phyloP scores from a whole-genome alignment of 345 rosid genomes.

The Rhizophora apiculata region DNA sequence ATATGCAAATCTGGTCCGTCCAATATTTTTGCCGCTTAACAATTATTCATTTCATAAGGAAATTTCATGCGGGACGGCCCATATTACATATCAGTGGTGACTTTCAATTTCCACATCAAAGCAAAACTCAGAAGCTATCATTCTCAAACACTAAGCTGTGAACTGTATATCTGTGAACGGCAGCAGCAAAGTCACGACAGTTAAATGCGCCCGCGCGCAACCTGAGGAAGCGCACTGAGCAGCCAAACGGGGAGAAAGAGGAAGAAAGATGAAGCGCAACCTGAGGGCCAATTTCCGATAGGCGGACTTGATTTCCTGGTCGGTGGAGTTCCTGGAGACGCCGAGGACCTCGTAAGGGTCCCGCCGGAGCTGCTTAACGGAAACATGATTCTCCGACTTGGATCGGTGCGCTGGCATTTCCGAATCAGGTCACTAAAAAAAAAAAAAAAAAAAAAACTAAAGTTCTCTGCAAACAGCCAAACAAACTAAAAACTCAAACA shows the following conservation, averaged over 20 bases:
- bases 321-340: conserved; percentile 68
- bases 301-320: conserved; percentile 90
- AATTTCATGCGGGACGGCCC: too few species aligned
- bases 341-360: conserved; percentile 93
- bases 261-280: conserved; percentile 20
- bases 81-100: too few species aligned
- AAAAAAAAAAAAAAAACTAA: neutral
- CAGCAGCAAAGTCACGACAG: too few species aligned
- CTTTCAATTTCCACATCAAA: too few species aligned
- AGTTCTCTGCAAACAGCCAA: neutral
- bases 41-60: too few species aligned
- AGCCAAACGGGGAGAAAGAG: neutral
- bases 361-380: conserved; percentile 67
- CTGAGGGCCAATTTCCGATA: conserved; percentile 95
- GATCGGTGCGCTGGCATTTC: conserved; percentile 29
- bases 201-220: too few species aligned
- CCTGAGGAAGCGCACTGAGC: neutral
- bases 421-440: neutral
- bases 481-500: neutral
- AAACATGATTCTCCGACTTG: conserved; percentile 57
- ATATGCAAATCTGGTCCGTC: too few species aligned
- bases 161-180: too few species aligned
- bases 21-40: too few species aligned
- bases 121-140: too few species aligned
- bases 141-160: too few species aligned